Evolutionary conservation across 352 stramenopile species (phyloP).

Genomic region (Chrysophaeum taylorii): DNA sequence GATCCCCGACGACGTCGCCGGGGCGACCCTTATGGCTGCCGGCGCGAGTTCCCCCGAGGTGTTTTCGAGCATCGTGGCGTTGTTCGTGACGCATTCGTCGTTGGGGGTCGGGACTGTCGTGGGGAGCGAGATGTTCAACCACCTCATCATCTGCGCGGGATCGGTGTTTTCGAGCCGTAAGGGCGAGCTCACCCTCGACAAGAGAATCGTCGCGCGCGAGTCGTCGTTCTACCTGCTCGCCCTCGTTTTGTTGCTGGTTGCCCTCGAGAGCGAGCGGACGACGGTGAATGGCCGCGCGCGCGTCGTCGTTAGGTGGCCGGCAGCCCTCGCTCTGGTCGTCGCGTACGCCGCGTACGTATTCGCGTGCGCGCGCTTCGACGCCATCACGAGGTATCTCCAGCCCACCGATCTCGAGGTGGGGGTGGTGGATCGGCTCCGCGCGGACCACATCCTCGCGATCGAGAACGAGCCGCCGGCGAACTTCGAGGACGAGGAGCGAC

Average conservation of each 20-base stretch:
- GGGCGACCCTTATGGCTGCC: slow-evolving; percentile 62
- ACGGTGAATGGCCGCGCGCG: neutral
- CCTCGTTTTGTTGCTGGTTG: slow-evolving; percentile 4
- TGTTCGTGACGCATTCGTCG: slow-evolving; percentile 54
- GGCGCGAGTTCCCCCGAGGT: slow-evolving; percentile 59
- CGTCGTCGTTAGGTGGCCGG: neutral
- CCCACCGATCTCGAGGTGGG: too few species aligned
- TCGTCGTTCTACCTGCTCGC: slow-evolving; percentile 13
- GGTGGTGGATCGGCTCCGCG: too few species aligned
- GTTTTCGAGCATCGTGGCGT: slow-evolving; percentile 47
- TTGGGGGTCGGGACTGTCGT: slow-evolving; percentile 55
- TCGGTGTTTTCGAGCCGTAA: slow-evolving; percentile 9
- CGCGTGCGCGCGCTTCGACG: neutral
- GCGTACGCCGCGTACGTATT: slow-evolving; percentile 13
- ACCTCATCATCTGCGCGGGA: slow-evolving; percentile 52
- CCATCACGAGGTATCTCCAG: too few species aligned
- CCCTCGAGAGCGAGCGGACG: neutral
- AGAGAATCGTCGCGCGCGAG: slow-evolving; percentile 10
- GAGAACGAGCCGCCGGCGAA: slow-evolving; percentile 6
- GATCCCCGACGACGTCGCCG: slow-evolving; percentile 47
- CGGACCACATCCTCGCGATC: too few species aligned
- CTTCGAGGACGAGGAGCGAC: too few species aligned
- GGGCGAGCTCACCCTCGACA: slow-evolving; percentile 8
- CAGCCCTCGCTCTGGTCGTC: neutral
- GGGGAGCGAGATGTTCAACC: slow-evolving; percentile 58